phyloP scores from a whole-genome alignment of 805 yeast genomes.

The Nakazawaea molendinolei region DNA sequence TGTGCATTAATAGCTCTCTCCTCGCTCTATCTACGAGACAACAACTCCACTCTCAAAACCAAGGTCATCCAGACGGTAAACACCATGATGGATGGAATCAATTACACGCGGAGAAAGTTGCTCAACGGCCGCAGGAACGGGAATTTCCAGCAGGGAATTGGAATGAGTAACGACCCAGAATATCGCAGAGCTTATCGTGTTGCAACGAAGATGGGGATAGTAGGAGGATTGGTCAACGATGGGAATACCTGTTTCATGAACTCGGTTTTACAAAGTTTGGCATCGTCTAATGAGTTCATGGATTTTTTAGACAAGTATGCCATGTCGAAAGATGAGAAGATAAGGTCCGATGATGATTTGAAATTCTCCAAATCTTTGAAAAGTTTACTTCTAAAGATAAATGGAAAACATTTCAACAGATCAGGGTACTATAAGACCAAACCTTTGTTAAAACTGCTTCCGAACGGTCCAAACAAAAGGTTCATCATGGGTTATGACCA shows the following conservation, averaged over 20 bases:
- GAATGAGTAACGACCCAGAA: slow-evolving; percentile 18
- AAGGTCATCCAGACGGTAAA: too few species aligned
- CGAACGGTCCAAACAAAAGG: slow-evolving; percentile 68
- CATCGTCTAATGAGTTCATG: slow-evolving; percentile 59
- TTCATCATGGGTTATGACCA: slow-evolving; percentile 82
- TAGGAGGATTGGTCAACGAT: slow-evolving; percentile 84
- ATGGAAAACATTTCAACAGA: slow-evolving; percentile 44
- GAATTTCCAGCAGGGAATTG: slow-evolving; percentile 8
- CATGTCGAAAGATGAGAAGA: slow-evolving; percentile 2
- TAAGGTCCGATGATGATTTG: slow-evolving; percentile 17
- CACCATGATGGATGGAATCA: slow-evolving; percentile 16
- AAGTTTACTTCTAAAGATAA: slow-evolving; percentile 46
- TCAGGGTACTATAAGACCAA: slow-evolving; percentile 60
- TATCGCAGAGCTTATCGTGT: slow-evolving; percentile 16
- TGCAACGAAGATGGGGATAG: slow-evolving; percentile 61
- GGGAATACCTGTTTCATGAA: slow-evolving; percentile 96
- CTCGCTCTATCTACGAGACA: too few species aligned
- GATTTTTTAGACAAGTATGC: slow-evolving; percentile 46
- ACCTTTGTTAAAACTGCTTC: slow-evolving; percentile 54
- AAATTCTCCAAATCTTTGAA: slow-evolving; percentile 49
- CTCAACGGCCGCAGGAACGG: slow-evolving; percentile 14
- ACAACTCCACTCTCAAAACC: too few species aligned
- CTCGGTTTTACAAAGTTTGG: slow-evolving; percentile 76
- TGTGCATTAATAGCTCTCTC: too few species aligned
- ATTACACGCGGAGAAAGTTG: slow-evolving; percentile 18